A percentile compares a stretch with the other conserved stretches of the same genome.
These are phyloP conservation scores for Glycyrrhiza uralensis DNA, from an alignment of 306 rosid genomes.

Conservation along the genomic window DNA sequence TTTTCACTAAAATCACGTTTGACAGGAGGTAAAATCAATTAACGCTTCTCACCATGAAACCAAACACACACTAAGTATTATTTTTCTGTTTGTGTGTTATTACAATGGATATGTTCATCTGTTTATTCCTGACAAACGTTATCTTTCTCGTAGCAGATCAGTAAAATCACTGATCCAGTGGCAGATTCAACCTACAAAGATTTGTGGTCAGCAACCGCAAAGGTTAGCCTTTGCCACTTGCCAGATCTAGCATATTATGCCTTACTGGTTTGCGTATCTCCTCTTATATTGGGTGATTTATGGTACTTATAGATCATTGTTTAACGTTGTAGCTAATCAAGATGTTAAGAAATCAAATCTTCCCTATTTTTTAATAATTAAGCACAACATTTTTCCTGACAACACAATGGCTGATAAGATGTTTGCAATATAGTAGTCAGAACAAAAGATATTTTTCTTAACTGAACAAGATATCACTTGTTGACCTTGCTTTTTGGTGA, in stretches of 20 bases:
- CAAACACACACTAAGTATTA: too few species aligned
- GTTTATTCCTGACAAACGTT: neutral
- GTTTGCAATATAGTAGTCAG: neutral
- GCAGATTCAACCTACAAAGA: constrained; percentile 79
- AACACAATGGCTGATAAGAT: neutral
- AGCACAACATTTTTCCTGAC: neutral
- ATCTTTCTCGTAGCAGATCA: constrained; percentile 37
- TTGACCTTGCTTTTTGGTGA: neutral
- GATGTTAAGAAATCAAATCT: neutral
- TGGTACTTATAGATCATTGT: neutral
- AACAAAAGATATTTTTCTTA: neutral
- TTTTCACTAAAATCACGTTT: too few species aligned
- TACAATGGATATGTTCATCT: neutral
- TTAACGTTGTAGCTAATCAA: neutral
- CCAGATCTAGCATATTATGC: neutral
- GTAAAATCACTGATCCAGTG: constrained; percentile 68
- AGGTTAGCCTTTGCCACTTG: constrained; percentile 46
- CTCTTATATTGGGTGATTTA: neutral
- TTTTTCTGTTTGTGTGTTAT: neutral
- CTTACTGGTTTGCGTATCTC: neutral
- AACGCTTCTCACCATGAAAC: too few species aligned
- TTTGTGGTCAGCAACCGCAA: constrained; percentile 87
- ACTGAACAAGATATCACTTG: neutral
- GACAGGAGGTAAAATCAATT: too few species aligned
- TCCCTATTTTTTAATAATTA: neutral